Conservation (phyloP, 2,329 filamentous ascomycete genomes). For the Sporothrix mexicana region DNA sequence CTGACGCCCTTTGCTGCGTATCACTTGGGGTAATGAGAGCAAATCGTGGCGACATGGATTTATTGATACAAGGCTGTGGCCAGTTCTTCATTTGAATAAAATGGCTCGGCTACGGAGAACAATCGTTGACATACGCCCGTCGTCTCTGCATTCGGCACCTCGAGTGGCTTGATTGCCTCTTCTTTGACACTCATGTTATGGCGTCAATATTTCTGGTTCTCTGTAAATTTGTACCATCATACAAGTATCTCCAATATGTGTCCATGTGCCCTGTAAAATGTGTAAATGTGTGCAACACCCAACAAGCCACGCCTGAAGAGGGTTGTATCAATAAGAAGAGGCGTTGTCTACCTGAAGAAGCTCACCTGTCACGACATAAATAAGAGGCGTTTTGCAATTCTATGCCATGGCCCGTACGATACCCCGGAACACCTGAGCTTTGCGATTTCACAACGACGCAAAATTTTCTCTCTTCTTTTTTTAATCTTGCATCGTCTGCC, state of each 20-base stretch:
- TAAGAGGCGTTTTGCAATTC: background rate
- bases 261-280: constrained; percentile 4
- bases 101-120: background rate
- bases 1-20: background rate
- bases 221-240: background rate
- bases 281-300: constrained; percentile 23
- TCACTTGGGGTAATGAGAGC: background rate
- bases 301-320: background rate
- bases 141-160: background rate
- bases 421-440: background rate
- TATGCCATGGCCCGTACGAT: background rate
- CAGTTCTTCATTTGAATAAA: too few relatives aligned
- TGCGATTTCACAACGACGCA: background rate
- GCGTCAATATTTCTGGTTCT: constrained; percentile 4
- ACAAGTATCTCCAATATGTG: background rate
- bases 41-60: background rate
- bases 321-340: background rate
- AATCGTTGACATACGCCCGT: background rate
- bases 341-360: background rate
- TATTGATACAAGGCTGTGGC: background rate
- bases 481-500: constrained; percentile 16
- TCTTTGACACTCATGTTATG: background rate
- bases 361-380: constrained; percentile 14
- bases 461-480: background rate
- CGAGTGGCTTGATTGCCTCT: background rate